Evolutionary conservation across 2,329 filamentous ascomycete genomes (phyloP), one percentile per base, ranked within the genome.

Genomic region (Fusarium caatingaense): DNA sequence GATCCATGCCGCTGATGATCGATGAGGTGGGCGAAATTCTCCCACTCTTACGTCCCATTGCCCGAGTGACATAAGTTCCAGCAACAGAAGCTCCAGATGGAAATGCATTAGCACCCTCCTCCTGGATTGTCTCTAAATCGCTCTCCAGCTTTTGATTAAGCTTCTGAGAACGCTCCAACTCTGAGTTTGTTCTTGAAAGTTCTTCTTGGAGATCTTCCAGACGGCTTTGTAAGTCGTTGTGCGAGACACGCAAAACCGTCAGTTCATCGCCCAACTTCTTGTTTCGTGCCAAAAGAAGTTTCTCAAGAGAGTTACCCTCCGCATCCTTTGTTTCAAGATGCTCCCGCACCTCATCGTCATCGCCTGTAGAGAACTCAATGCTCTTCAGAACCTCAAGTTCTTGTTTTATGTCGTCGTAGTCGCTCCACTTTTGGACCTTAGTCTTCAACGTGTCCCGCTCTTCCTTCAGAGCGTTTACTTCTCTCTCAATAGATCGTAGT

Each of bases 381-480:
- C 95, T 97, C 87, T 97, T 97, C 65, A 99, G 88, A 66, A 98
- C 94, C 76, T 98, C 95, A 5, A 99, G 86, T 80, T 99, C 97
- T 70, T 97, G 93, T 81, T 96, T 98, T 49, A 99, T 89, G 63
- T 98, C 95, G 34, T 98, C 94, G 78, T 99, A 99, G 78, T 99
- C 96, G 72, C 89, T 89, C 89, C 93, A 97, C 78, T 92, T 97
- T 68, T 93, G 90, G 6, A 98, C 88, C 81, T 96, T 97, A 40
- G 86, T 83, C 76, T 91, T 93, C 59, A 98, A 83, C 27, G 86
- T 84, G 64, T 98, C 94, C 69, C 93, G 91, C 78, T 98, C 96
- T 32, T 92, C 89, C 74, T 91, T 91, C 20, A 97, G 82, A 61
- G 92, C 87, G 11, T 87, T 85, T 59, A 91, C 87, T 76, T 97